These are phyloP conservation scores for Aureobasidium subglaciale DNA, from an alignment of 2,329 filamentous ascomycete genomes.

Conservation along the genomic window DNA sequence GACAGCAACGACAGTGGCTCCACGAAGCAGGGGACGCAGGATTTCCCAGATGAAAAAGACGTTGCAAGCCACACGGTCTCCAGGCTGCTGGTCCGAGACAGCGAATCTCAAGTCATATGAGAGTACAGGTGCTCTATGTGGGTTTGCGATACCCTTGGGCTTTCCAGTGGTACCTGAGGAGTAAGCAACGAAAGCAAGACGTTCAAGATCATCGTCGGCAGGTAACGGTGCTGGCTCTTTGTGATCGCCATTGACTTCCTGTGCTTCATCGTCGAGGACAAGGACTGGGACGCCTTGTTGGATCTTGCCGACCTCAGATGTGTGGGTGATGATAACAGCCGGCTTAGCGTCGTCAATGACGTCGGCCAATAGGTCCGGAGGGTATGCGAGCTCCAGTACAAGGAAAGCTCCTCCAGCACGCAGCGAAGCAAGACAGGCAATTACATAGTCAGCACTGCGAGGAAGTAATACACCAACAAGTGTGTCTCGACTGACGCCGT, in stretches of 20 bases:
- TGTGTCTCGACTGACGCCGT: conserved; percentile 65
- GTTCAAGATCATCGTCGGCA: conserved; percentile 61
- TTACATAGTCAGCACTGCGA: conserved; percentile 70
- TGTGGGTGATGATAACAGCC: conserved; percentile 62
- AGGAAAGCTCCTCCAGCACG: conserved; percentile 73
- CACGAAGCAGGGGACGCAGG: conserved; percentile 65
- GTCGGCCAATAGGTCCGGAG: conserved; percentile 64
- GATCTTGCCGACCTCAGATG: conserved; percentile 58
- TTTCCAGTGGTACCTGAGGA: conserved; percentile 71
- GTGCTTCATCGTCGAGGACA: conserved; percentile 48
- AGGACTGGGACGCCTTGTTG: conserved; percentile 58
- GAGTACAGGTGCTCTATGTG: conserved; percentile 63
- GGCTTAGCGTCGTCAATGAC: conserved; percentile 71
- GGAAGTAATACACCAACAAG: conserved; percentile 70
- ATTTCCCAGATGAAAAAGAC: conserved; percentile 87
- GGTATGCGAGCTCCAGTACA: conserved; percentile 73
- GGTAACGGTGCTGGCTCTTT: conserved; percentile 45
- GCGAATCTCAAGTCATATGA: conserved; percentile 69
- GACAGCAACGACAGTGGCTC: conserved; percentile 67
- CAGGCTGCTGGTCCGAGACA: conserved; percentile 60
- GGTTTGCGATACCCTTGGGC: conserved; percentile 77
- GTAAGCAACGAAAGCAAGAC: conserved; percentile 73
- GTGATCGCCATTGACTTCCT: conserved; percentile 21
- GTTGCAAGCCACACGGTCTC: conserved; percentile 78
- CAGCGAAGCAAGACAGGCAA: conserved; percentile 70